Conservation (phyloP, 2,329 filamentous ascomycete genomes). For the Fusarium brevicatenulatum region DNA sequence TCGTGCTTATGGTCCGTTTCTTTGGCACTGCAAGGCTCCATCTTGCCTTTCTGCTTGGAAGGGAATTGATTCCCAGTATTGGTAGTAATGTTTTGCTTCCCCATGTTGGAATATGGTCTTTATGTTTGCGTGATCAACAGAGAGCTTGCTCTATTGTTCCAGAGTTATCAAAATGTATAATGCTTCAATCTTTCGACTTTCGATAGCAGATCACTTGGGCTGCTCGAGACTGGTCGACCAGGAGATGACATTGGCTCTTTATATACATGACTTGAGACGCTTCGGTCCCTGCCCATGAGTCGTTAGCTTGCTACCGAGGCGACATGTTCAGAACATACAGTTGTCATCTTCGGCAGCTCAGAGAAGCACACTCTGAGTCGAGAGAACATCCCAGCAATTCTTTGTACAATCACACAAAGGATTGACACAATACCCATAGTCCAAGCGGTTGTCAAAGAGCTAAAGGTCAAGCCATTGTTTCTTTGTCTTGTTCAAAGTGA, state of each 20-base stretch:
- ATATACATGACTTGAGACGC: neutral
- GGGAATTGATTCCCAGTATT: neutral
- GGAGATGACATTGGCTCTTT: neutral
- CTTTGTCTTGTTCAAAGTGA: conserved; percentile 42
- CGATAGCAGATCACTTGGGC: neutral
- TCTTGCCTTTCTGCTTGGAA: conserved; percentile 2
- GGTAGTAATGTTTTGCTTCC: neutral
- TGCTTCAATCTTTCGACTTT: neutral
- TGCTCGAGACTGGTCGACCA: neutral
- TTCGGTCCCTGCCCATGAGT: neutral
- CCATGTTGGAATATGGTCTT: neutral
- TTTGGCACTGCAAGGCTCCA: neutral
- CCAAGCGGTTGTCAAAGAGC: neutral
- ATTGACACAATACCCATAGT: neutral
- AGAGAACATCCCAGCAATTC: neutral
- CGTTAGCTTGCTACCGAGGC: neutral
- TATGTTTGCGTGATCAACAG: neutral
- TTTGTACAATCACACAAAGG: neutral
- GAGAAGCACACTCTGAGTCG: neutral
- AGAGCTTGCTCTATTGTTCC: neutral
- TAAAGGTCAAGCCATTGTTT: conserved; percentile 21
- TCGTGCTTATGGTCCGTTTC: neutral
- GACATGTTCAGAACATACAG: neutral
- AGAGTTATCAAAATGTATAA: neutral
- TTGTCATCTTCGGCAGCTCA: neutral